Conservation (phyloP, 2,329 filamentous ascomycete species). For the Colletotrichum noveboracense region DNA sequence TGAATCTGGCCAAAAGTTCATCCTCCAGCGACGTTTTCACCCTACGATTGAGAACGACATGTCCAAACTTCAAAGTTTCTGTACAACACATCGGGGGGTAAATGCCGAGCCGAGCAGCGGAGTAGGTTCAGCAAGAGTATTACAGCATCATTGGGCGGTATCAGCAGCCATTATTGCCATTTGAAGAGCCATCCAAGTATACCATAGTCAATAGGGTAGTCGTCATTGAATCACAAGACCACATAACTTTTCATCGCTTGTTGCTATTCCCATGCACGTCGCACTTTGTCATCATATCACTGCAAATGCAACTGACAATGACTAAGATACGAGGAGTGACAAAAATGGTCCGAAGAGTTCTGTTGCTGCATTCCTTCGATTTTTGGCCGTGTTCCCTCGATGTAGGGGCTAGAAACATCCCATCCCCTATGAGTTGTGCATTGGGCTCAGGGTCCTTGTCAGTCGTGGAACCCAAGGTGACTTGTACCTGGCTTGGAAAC, state of each 20-base stretch:
- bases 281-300: not conserved
- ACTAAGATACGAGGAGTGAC: not conserved
- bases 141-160: not conserved
- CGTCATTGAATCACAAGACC: not conserved
- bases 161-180: not conserved
- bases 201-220: not conserved
- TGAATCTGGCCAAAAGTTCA: not conserved
- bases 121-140: not conserved
- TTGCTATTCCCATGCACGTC: not conserved
- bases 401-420: not conserved
- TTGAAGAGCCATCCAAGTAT: not conserved
- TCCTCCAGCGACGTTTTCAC: not conserved
- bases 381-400: not conserved
- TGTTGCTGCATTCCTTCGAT: not conserved
- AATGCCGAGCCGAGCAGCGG: not conserved
- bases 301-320: not conserved
- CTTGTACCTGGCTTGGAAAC: not conserved
- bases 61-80: not conserved
- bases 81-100: not conserved
- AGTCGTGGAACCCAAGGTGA: not conserved
- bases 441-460: not conserved
- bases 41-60: not conserved
- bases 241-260: not conserved
- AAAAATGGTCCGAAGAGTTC: not conserved
- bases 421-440: not conserved